phyloP scores from a whole-genome alignment of 2,329 filamentous ascomycete genomes.

The Aspergillus sp. region DNA sequence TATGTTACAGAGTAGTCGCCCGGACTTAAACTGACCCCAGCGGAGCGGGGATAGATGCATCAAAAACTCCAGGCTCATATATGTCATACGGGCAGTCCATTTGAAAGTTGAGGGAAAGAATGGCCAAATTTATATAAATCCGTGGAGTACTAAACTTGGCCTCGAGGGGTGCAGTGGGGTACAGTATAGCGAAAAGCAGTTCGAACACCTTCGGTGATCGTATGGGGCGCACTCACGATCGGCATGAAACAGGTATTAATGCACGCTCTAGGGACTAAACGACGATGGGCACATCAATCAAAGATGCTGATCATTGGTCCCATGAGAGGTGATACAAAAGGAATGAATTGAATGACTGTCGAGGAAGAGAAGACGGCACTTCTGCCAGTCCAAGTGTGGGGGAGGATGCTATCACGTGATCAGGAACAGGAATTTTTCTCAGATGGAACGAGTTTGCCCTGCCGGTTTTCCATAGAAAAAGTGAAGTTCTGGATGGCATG shows the following conservation, averaged over 20 bases:
- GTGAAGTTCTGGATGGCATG: background rate
- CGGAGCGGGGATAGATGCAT: background rate
- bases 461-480: background rate
- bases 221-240: slow-evolving; percentile 34
- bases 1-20: background rate
- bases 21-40: background rate
- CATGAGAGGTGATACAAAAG: slow-evolving; percentile 10
- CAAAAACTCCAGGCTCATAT: background rate
- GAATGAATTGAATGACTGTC: slow-evolving; percentile 7
- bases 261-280: slow-evolving; percentile 15
- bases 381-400: background rate
- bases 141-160: slow-evolving; percentile 3
- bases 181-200: slow-evolving; percentile 13
- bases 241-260: slow-evolving; percentile 24
- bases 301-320: slow-evolving; percentile 10
- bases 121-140: background rate
- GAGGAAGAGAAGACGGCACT: slow-evolving; percentile 6
- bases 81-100: background rate
- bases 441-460: no score
- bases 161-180: slow-evolving; percentile 15
- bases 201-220: slow-evolving; percentile 6
- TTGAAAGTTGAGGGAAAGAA: background rate
- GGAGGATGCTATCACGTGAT: slow-evolving; percentile 29
- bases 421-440: slow-evolving; percentile 19
- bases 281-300: slow-evolving; percentile 1